Base-by-base conservation (phyloP, 371 early-diverging fungal genomes). In the Choanephora cucurbitarum region DNA sequence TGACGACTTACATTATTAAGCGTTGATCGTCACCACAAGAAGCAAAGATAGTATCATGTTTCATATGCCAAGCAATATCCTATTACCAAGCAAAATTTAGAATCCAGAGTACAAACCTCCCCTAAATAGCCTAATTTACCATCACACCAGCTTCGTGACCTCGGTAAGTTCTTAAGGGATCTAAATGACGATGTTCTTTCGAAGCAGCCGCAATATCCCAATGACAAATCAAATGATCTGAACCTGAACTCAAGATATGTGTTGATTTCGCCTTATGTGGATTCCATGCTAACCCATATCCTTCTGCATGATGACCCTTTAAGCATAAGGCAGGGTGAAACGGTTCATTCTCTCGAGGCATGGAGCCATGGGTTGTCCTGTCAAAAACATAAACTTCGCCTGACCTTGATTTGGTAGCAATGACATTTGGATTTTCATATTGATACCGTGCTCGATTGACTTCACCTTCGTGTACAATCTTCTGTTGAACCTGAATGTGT, bases 341-440 rank as follows among this genome's bases (percentile, higher is more conserved):
- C 15, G 81, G 72, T 22, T 84, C 84, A 65, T 90, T 81, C 23
- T 82, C 76, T 44, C 77, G 77, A 2, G 95, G 92, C 46, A 82
- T 82, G 21, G 86, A 87, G 44, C 92, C 86, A 72, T 97, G 96
- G 44, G 90, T 90, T 13, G 99, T 97, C 52, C 95, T 88, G 75
- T 99, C 99, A 82, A 97, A 99, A 17, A 99, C 80, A 64, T 88
- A 91, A 19, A 99, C 93, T 32, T 96, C 95, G 10, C 95, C 95
- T 15, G 79, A 74, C 24, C 92, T 89, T 13, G 97, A 90, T 61
- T 96, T 91, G 3, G 97, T 96, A 4, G 98, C 99, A 66, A 99
- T 95, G 22, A 99, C 82, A 67, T 95, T 91, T 10, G 92, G 91
- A 64, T 97, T 96, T 60, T 87, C 84, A 24, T 96, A 98, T 89